Evolutionary conservation across 2,329 filamentous ascomycete genomes (phyloP), one percentile per base, ranked within the genome.

Genomic region (Alternaria arborescens): DNA sequence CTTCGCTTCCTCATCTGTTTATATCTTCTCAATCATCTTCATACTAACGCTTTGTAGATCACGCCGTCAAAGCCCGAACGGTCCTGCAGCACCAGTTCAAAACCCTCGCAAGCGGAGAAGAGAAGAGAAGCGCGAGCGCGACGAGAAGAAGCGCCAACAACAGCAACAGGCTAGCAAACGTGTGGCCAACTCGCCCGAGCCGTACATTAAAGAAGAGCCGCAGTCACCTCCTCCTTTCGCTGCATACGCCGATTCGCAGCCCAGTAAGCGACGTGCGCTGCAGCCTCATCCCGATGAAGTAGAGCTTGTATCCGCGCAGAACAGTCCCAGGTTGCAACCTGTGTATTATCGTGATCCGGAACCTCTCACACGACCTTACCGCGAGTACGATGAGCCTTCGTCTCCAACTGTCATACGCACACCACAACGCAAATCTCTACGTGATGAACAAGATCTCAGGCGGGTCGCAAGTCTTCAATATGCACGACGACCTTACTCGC

Each of bases 151-250:
- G 70, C 78, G 71, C 69, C 65, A 72, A 16, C 40, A 42, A 42
- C 40, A 42, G 20, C 40, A 42, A 42, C 76, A 75, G 60, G 61
- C 77, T 72, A 75, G 70, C 41, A 77, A 78, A 51, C 71, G 71
- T 18, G 68, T 70, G 18, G 62, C 68, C 34, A 71, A 63, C 24
- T 79, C 77, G 14, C 78, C 77, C 3, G 84, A 84, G 56, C 79
- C 85, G 8, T 84, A 83, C 64, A 87, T 89, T 72, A 89, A 89
- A 71, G 83, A 86, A 66, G 87, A 89, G 70, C 86, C 87, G 8
- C 78, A 88, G 18, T 89, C 87, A 12, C 87, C 87, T 20, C 86
- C 85, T 42, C 84, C 85, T 1, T 85, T 88, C 61, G 77, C 81
- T 14, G 68, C 69, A 20, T 65, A 79, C 42, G 61, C 78, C 38